phyloP scores from a whole-genome alignment of 2,329 filamentous ascomycete genomes.

The Penicillium brasilianum region DNA sequence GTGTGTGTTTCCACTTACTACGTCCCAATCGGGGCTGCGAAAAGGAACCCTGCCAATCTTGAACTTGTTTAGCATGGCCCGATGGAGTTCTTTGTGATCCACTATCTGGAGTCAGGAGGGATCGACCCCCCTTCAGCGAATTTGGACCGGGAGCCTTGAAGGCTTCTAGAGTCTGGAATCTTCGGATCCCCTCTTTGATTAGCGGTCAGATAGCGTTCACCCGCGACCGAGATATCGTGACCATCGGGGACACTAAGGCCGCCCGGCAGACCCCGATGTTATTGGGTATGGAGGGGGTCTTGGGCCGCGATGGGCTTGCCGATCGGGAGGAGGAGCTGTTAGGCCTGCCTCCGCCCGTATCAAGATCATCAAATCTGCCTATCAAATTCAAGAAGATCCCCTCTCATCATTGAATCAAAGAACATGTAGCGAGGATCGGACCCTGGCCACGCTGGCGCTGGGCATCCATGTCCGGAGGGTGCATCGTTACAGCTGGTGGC shows the following conservation, averaged over 20 bases:
- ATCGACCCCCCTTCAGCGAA: slow-evolving; percentile 14
- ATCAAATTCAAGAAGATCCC: background rate
- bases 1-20: background rate
- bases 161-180: slow-evolving; percentile 11
- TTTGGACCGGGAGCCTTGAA: background rate
- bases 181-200: slow-evolving; percentile 8
- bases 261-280: background rate
- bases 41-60: slow-evolving; percentile 17
- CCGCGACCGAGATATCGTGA: slow-evolving; percentile 2
- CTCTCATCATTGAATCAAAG: background rate
- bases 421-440: slow-evolving; percentile 1
- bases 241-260: background rate
- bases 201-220: slow-evolving; percentile 20
- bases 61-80: slow-evolving; percentile 6
- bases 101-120: slow-evolving; percentile 21
- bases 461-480: background rate
- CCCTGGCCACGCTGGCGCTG: slow-evolving; percentile 4
- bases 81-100: slow-evolving; percentile 16
- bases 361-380: background rate
- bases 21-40: background rate
- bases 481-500: slow-evolving; percentile 1
- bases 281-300: slow-evolving; percentile 6
- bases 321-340: slow-evolving; percentile 6
- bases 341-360: background rate
- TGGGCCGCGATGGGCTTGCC: slow-evolving; percentile 17